Percentiles rank a stretch among this genome's conserved stretches.
phyloP scores from a whole-genome alignment of 257 asterid genomes.

The Nicotiana tomentosiformis region DNA sequence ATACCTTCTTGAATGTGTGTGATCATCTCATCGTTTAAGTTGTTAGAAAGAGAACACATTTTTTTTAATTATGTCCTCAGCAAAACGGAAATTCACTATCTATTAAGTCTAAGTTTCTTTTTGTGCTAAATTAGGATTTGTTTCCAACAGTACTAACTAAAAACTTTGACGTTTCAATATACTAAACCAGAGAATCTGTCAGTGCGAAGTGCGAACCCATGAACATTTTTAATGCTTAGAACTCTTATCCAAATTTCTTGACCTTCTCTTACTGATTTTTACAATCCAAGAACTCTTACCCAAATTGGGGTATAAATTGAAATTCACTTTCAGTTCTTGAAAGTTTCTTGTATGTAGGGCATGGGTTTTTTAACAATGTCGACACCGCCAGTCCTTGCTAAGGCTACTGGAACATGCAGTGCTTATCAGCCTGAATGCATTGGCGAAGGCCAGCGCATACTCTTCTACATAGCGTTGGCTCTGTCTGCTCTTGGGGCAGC shows the following conservation, averaged over 20 bases:
- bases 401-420: conserved; percentile 34
- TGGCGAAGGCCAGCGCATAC: conserved; percentile 35
- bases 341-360: conserved; percentile 25
- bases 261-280: too few relatives aligned
- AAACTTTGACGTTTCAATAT: too few relatives aligned
- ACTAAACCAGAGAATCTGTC: too few relatives aligned
- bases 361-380: conserved; percentile 50
- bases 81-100: too few relatives aligned
- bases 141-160: too few relatives aligned
- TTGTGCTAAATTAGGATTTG: too few relatives aligned
- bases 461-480: conserved; percentile 44
- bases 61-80: too few relatives aligned
- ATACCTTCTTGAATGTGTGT: too few relatives aligned
- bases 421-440: conserved; percentile 34
- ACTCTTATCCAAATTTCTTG: neutral
- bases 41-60: too few relatives aligned
- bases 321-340: neutral
- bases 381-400: conserved; percentile 41
- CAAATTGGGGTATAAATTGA: neutral
- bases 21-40: too few relatives aligned
- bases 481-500: conserved; percentile 34
- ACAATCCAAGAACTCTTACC: neutral
- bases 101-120: too few relatives aligned
- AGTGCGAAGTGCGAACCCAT: too few relatives aligned
- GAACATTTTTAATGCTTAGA: neutral